Evolutionary conservation across 2,329 filamentous ascomycete species (phyloP).

Genomic region (Metarhizium rileyi): DNA sequence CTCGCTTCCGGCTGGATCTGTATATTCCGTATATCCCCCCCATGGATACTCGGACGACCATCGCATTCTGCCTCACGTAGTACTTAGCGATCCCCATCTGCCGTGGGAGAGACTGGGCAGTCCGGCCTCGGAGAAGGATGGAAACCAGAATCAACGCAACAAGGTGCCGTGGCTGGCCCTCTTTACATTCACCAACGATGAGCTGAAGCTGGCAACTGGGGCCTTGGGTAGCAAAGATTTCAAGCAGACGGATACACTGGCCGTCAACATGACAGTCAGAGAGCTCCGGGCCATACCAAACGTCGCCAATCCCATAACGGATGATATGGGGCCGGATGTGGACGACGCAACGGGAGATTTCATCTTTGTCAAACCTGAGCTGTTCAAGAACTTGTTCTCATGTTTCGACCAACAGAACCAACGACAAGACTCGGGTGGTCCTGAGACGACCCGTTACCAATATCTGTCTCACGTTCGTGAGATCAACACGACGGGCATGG

Average conservation of each 20-base stretch:
- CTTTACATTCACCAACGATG: slow-evolving; percentile 20
- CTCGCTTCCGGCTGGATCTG: slow-evolving; percentile 17
- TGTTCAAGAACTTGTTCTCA: slow-evolving; percentile 20
- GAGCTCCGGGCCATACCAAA: slow-evolving; percentile 5
- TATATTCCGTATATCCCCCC: slow-evolving; percentile 31
- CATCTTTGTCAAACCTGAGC: slow-evolving; percentile 17
- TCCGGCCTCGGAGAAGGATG: not conserved
- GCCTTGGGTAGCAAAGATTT: not conserved
- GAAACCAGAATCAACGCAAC: slow-evolving; percentile 10
- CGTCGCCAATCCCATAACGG: slow-evolving; percentile 3
- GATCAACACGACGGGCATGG: slow-evolving; percentile 29
- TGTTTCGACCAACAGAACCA: not conserved
- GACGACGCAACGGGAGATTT: slow-evolving; percentile 13
- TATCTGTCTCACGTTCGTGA: slow-evolving; percentile 30
- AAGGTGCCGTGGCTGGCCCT: slow-evolving; percentile 32
- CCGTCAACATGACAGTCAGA: slow-evolving; percentile 10
- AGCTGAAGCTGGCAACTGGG: slow-evolving; percentile 19
- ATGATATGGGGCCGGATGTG: not conserved
- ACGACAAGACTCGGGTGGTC: not conserved
- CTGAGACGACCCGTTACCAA: slow-evolving; percentile 15
- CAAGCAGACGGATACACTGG: slow-evolving; percentile 5
- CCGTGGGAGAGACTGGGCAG: slow-evolving; percentile 31
- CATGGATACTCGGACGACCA: slow-evolving; percentile 24
- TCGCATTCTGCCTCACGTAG: slow-evolving; percentile 27
- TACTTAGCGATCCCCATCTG: slow-evolving; percentile 31